Base-by-base conservation (phyloP, 2,329 filamentous ascomycete species). In the Ceratocystis papillata region DNA sequence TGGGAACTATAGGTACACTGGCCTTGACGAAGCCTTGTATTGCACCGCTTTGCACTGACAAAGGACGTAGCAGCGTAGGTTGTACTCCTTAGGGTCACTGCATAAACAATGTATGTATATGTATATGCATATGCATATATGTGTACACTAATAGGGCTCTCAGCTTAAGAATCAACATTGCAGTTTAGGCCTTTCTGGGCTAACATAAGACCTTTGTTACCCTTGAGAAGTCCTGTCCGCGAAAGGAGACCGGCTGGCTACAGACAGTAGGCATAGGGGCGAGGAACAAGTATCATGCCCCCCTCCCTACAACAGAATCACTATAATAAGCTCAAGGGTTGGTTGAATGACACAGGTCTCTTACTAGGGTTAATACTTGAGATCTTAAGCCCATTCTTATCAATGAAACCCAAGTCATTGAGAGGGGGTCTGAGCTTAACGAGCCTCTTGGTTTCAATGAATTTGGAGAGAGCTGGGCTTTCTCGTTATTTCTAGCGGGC, bases 351-450 rank as follows among this genome's bases (percentile, higher is more conserved):
- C 46, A 48, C 46, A 20, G 46, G 15, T 41, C 59, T 22, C 8
- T 37, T 20, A 8, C 22, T 55, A 46, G 45, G 63, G 33, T 55
- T 53, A 22, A 37, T 37, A 44, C 6, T 8, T 28, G 10, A 53
- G 22, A 41, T 41, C 37, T 41, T 41, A 5, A 48, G 46, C 46
- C 22, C 8, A 15, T 25, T 53, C n/a, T 55, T 55, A 5, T 30
- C 28, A 37, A 37, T 37, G 33, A 25, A 59, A 15, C 3, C 25
- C 20, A 25, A 37, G 30, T 59, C 28, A 59, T 59, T 15, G 28
- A 37, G 55, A 59, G 28, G 55, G 28, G 55, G 28, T 22, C 55
- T 59, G 55, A 59, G 55, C 55, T 59, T 20, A 37, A 37, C 55
- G 17, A 59, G 28, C 12, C 48, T 53, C 5, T 15, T 10, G 48